Evolutionary conservation across 2,329 filamentous ascomycete genomes (phyloP).

Genomic region (Colletotrichum australisinense): DNA sequence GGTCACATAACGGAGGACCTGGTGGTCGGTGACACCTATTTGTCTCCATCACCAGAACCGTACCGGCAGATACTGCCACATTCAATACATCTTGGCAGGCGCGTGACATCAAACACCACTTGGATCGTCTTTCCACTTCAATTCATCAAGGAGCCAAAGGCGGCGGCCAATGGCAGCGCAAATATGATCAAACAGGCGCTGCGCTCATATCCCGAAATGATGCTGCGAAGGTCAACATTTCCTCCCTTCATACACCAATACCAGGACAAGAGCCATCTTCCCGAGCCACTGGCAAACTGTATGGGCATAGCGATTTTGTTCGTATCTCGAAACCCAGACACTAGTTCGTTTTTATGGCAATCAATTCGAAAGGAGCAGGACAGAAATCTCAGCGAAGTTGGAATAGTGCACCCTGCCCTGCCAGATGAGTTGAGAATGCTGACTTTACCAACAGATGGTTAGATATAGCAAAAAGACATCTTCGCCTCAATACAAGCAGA

Average conservation of each 20-base stretch:
- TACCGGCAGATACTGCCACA: not conserved
- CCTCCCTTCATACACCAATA: conserved; percentile 31
- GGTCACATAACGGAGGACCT: not conserved
- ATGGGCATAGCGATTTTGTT: conserved; percentile 27
- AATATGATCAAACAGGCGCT: conserved; percentile 16
- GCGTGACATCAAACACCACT: not conserved
- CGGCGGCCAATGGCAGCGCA: not conserved
- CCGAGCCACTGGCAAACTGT: conserved; percentile 22
- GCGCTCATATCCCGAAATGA: conserved; percentile 24
- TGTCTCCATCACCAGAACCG: not conserved
- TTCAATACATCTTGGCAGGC: no score
- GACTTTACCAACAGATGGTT: not conserved
- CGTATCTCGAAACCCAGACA: conserved; percentile 18
- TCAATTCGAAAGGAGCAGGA: conserved; percentile 23
- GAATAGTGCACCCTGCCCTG: not conserved
- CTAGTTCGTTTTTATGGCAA: conserved; percentile 19
- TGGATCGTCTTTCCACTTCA: not conserved
- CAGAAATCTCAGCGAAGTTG: conserved; percentile 10
- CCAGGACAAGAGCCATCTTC: conserved; percentile 16
- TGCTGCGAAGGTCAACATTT: conserved; percentile 30
- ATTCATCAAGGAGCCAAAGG: not conserved
- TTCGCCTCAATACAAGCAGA: conserved; percentile 29
- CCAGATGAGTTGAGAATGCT: not conserved
- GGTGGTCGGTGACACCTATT: not conserved
- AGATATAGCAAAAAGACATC: not conserved